A percentile compares a stretch with the other conserved stretches of the same genome.
Conservation (phyloP, 371 early-diverging fungal genomes). For the Zychaea mexicana region DNA sequence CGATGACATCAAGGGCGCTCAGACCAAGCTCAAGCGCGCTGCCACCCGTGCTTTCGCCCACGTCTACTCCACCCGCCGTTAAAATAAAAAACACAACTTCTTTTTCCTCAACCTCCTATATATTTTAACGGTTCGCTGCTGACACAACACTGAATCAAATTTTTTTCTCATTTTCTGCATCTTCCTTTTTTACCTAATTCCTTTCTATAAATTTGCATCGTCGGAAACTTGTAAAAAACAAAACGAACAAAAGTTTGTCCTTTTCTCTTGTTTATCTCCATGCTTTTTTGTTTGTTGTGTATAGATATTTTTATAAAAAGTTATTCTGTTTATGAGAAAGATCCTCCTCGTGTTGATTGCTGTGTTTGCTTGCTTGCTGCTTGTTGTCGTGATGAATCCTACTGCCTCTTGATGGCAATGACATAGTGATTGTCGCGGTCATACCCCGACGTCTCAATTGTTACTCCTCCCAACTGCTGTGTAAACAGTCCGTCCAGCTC, state of each 20-base stretch:
- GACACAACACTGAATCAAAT: not conserved
- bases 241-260: not conserved
- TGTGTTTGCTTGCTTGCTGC: not conserved
- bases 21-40: conserved; percentile 91
- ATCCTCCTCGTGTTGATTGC: not conserved
- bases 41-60: conserved; percentile 77
- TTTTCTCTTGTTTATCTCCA: not conserved
- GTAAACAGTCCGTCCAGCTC: conserved; percentile 78
- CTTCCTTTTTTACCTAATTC: not conserved
- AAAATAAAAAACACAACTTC: conserved; percentile 16
- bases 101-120: not conserved
- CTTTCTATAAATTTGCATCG: not conserved
- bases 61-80: conserved; percentile 62
- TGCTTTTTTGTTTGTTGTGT: conserved; percentile 3
- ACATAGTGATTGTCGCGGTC: conserved; percentile 95
- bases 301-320: not conserved
- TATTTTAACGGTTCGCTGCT: too few species aligned
- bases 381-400: not conserved
- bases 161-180: conserved; percentile 1
- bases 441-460: conserved; percentile 75
- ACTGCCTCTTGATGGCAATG: conserved; percentile 39
- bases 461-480: not conserved
- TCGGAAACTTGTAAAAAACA: conserved; percentile 2
- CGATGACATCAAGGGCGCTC: conserved; percentile 85
- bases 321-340: not conserved